These are phyloP conservation scores for Arctostaphylos glauca DNA, from an alignment of 148 eudicot genomes.

Conservation along the genomic window DNA sequence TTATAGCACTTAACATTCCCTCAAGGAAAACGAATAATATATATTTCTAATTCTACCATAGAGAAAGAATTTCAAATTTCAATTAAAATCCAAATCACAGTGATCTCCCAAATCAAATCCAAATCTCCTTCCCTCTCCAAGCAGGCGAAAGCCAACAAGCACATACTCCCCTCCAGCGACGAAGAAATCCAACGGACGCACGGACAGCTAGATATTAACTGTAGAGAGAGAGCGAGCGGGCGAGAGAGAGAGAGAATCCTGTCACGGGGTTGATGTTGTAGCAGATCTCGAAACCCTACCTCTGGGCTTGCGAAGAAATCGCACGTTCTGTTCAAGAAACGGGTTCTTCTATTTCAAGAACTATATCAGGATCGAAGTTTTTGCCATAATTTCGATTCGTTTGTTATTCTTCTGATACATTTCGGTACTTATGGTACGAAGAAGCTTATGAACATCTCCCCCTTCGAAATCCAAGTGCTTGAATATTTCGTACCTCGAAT, in stretches of 20 bases:
- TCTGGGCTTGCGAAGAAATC: conserved; percentile 11
- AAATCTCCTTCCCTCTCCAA: background rate
- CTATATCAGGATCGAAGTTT: background rate
- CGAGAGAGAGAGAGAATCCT: conserved; percentile 10
- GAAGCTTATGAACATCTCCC: background rate
- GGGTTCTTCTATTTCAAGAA: conserved; percentile 12
- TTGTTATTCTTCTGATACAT: background rate
- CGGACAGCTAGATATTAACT: background rate
- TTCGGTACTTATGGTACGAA: background rate
- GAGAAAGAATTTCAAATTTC: too few species aligned
- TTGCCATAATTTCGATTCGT: background rate
- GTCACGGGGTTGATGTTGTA: background rate
- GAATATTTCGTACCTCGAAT: background rate
- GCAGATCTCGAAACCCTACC: conserved; percentile 61
- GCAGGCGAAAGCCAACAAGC: background rate
- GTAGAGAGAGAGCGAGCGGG: background rate
- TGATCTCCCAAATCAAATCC: too few species aligned
- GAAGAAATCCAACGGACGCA: background rate
- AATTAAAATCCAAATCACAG: too few species aligned
- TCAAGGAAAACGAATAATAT: too few species aligned
- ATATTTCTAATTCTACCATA: too few species aligned
- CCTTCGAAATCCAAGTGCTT: background rate
- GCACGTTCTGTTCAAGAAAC: conserved; percentile 11
- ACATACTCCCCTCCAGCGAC: background rate
- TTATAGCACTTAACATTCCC: too few species aligned